A percentile compares a stretch with the other conserved stretches of the same genome.
phyloP scores from a whole-genome alignment of 2,329 filamentous ascomycete species.

The Clonostachys sp. region DNA sequence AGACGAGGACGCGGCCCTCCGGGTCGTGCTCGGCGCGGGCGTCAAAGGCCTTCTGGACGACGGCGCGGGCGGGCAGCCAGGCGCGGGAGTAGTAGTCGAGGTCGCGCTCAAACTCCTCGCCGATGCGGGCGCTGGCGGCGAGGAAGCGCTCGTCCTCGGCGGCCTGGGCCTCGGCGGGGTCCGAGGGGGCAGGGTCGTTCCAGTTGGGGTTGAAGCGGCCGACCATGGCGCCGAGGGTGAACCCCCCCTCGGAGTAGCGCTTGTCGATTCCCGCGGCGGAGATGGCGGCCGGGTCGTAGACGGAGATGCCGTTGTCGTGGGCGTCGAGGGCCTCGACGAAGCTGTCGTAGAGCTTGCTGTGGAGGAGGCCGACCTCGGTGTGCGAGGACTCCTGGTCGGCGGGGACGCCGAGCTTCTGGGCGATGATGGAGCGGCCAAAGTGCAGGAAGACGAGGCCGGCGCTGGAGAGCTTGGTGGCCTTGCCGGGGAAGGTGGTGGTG shows the following conservation, averaged over 20 bases:
- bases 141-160: conserved; percentile 78
- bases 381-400: background rate
- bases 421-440: conserved; percentile 83
- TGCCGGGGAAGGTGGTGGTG: conserved; percentile 75
- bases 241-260: conserved; percentile 77
- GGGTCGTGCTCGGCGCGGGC: conserved; percentile 79
- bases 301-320: conserved; percentile 91
- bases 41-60: conserved; percentile 79
- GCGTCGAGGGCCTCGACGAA: conserved; percentile 96
- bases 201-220: conserved; percentile 73
- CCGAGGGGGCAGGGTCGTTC: conserved; percentile 60
- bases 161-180: conserved; percentile 75
- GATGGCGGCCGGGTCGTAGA: conserved; percentile 69
- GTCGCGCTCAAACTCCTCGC: conserved; percentile 67
- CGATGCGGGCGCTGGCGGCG: conserved; percentile 53
- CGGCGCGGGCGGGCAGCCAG: conserved; percentile 75
- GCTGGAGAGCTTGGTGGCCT: conserved; percentile 84
- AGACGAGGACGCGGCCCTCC: conserved; percentile 78
- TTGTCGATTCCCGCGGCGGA: conserved; percentile 70
- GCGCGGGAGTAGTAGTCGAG: conserved; percentile 75
- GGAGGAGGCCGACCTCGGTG: conserved; percentile 66
- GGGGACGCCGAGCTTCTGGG: conserved; percentile 38
- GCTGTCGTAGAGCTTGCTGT: conserved; percentile 84
- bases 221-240: conserved; percentile 82
- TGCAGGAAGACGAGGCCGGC: conserved; percentile 95